Conservation (phyloP, 148 eudicot species). For the Gaultheria prostrata region DNA sequence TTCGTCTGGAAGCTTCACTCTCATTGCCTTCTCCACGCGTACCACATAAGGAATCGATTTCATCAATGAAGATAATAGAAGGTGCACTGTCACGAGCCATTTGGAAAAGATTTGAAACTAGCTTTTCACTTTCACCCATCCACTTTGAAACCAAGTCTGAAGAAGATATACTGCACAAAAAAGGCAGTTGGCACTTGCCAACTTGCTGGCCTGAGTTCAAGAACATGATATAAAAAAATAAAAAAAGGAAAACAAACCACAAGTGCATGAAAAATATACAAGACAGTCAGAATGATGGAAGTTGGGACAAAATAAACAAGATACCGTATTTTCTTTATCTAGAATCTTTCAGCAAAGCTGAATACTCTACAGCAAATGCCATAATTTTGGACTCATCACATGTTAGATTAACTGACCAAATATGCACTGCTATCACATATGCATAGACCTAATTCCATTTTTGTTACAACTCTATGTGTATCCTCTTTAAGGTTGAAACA, state of each 20-base stretch:
- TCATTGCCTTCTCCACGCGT: conserved; percentile 99
- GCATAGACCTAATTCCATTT: neutral
- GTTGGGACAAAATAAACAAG: neutral
- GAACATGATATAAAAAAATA: neutral
- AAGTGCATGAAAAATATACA: neutral
- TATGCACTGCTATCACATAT: neutral
- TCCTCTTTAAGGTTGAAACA: neutral
- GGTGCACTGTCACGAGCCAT: conserved; percentile 99
- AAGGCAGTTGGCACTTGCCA: conserved; percentile 48
- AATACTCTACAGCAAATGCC: neutral
- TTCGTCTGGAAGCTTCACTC: conserved; percentile 99
- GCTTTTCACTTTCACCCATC: conserved; percentile 99
- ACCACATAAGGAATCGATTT: conserved; percentile 97
- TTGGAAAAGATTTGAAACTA: conserved; percentile 92
- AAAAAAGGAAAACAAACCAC: neutral
- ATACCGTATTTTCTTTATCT: neutral
- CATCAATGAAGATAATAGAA: conserved; percentile 90
- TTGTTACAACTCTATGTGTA: neutral
- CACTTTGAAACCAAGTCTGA: conserved; percentile 98
- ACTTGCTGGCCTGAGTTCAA: conserved; percentile 38
- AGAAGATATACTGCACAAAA: conserved; percentile 73
- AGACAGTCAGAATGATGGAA: neutral
- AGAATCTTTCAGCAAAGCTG: neutral
- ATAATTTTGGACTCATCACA: neutral
- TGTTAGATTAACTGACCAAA: neutral